Base-by-base conservation (phyloP, 176 grass and related monocot genomes). In the Ampelocalamus luodianensis region DNA sequence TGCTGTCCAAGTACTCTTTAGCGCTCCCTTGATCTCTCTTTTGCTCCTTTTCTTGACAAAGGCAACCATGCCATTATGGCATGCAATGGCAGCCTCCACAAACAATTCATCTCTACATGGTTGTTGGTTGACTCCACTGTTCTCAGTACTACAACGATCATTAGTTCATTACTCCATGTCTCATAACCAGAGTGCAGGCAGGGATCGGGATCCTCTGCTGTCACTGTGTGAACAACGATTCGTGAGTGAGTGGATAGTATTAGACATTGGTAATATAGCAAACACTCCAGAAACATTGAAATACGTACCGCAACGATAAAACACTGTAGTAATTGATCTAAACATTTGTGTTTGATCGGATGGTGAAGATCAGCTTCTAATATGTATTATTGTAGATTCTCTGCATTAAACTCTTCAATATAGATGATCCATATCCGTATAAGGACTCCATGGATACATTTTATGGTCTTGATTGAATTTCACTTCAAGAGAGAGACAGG, bases 391-490 rank as follows among this genome's bases (percentile, higher is more conserved):
- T 3, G 32, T 34, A 3, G 32, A 34, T 34, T 2, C 32, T 34
- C 32, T 34, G 32, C 3, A 34, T 34, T 34, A 2, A 34, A 29
- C 29, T 1, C 29, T 29, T 29, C 29, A 1, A 29, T 29, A 1
- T 1, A 29, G 29, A 34, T 34, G 32, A 29, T 34, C 32, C 32
- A 34, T 34, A 2, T 34, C 2, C 32, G 32, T 34, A 34, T 2
- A 34, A 34, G 32, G 32, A 34, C 29, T 29, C 84, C 66, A 86
- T 61, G 51, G 16, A 20, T 66, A 63, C 51, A 45, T 49, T 63
- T 83, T 71, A 74, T 74, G 43, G n/a, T 32, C 10, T 45, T 83
- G 80, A 46, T 77, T 67, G 75, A 32, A 61, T 85, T 56, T 66
- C 32, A 5, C n/a, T 73, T 46, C 82, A 65, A 49, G 36, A 70